These are phyloP conservation scores for Amanita rimosa DNA, from an alignment of 768 basidiomycete species.

Conservation along the genomic window DNA sequence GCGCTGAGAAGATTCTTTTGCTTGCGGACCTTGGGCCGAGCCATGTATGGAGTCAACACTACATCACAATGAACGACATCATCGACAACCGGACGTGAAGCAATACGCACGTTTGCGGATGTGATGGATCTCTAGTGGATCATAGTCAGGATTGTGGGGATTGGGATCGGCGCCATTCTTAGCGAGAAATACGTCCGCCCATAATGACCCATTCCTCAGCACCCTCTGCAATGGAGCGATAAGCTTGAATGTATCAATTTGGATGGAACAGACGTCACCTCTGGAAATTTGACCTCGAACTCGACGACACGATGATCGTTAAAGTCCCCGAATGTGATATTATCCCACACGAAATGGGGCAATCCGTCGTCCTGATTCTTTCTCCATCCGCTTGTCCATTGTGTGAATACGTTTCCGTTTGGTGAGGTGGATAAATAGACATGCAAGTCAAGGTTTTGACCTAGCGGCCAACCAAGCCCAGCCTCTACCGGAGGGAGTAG, in stretches of 20 bases:
- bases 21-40: slow-evolving; percentile 62
- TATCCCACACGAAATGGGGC: slow-evolving; percentile 66
- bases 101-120: slow-evolving; percentile 54
- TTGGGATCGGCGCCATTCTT: slow-evolving; percentile 57
- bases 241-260: not conserved
- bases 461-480: slow-evolving; percentile 48
- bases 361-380: slow-evolving; percentile 38
- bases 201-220: slow-evolving; percentile 67
- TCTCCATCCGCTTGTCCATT: slow-evolving; percentile 38
- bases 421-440: slow-evolving; percentile 64
- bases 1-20: slow-evolving; percentile 68
- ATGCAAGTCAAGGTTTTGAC: slow-evolving; percentile 55
- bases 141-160: slow-evolving; percentile 42
- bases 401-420: slow-evolving; percentile 45
- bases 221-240: slow-evolving; percentile 39
- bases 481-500: slow-evolving; percentile 44
- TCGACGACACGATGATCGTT: slow-evolving; percentile 45
- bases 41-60: slow-evolving; percentile 85
- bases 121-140: slow-evolving; percentile 51
- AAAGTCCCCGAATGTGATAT: slow-evolving; percentile 73
- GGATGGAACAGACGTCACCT: slow-evolving; percentile 30
- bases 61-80: slow-evolving; percentile 3
- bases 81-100: slow-evolving; percentile 6
- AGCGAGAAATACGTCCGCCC: slow-evolving; percentile 73
- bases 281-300: slow-evolving; percentile 54